Base-by-base conservation (phyloP, 1,284 basidiomycete species). In the Sanghuangporus baumii region DNA sequence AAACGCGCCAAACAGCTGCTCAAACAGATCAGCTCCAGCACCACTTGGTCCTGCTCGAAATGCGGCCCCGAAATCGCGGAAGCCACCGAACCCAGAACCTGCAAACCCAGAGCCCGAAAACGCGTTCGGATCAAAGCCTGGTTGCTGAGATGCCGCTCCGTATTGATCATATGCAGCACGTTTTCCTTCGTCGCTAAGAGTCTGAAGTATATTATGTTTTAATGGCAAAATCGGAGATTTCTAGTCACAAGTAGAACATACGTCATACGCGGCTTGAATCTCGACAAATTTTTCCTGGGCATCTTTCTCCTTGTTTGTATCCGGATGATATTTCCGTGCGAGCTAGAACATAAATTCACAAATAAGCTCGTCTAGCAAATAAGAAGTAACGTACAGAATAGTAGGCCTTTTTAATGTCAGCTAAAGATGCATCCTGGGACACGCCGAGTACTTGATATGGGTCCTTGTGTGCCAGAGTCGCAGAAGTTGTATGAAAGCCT, bases 301-400 rank as follows among this genome's bases (percentile, higher is more conserved):
- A 55, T 82, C 82, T 70, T 92, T 89, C 73, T 98, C 95, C 65
- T 95, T 93, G 77, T 95, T 98, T 20, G 95, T 95, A 72, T 99
- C 97, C 0, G 97, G 97, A 76, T 99, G 97, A 72, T 89, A 98
- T 80, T 98, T 97, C 66, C 97, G 92, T 36, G 97, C 97, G 67
- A 99, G 89, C 93, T 98, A 70, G 40, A 31, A 31, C 23, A 59
- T 7, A 36, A 6, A 23, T 8, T 60, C 40, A 50, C 23, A 48
- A 16, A 52, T 47, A 62, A 61, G 48, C 26, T 31, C 31, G 7
- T 18, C 16, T 46, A 46, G 43, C 14, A 46, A 18, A 37, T 31
- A 9, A 60, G n/a, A 18, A 36, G 31, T 7, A 46, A 73, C 88
- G 71, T 72, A 96, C 96, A 69, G 88, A 83, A 74, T 98, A 99